phyloP scores from a whole-genome alignment of 371 early-diverging fungal genomes.

The Zychaea mexicana region DNA sequence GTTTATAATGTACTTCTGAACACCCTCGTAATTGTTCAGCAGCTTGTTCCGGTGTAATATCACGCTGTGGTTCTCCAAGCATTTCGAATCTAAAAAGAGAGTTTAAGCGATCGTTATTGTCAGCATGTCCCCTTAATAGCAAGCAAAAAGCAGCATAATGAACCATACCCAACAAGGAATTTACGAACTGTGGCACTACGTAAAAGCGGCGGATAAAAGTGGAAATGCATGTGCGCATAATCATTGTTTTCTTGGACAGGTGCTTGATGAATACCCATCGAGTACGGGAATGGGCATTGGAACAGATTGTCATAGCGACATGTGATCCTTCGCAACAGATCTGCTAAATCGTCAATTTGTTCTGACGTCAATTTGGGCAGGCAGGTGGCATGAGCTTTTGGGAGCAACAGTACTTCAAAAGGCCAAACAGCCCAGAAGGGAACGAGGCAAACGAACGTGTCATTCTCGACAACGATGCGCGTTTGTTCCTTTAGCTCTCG shows the following conservation, averaged over 20 bases:
- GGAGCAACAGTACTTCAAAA: conserved; percentile 86
- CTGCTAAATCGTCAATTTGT: conserved; percentile 63
- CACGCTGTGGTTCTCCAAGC: conserved; percentile 92
- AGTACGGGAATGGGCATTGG: conserved; percentile 91
- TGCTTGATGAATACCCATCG: conserved; percentile 92
- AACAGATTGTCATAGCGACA: conserved; percentile 93
- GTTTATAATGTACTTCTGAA: conserved; percentile 67
- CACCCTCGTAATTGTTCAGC: conserved; percentile 62
- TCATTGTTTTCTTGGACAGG: conserved; percentile 58
- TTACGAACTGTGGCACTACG: conserved; percentile 89
- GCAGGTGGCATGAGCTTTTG: conserved; percentile 66
- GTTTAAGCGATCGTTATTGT: neutral
- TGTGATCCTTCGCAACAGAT: conserved; percentile 72
- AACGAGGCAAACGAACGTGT: conserved; percentile 78
- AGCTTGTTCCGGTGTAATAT: conserved; percentile 92
- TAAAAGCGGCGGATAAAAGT: conserved; percentile 94
- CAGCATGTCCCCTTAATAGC: neutral
- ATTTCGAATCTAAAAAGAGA: conserved; percentile 93
- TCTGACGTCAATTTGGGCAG: conserved; percentile 54
- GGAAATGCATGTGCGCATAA: conserved; percentile 82
- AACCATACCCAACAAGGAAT: conserved; percentile 88
- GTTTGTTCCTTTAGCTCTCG: conserved; percentile 61
- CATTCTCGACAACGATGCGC: conserved; percentile 83
- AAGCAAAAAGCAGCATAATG: neutral
- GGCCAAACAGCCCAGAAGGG: conserved; percentile 98